Percentiles rank a stretch among this genome's conserved stretches.
Evolutionary conservation across 441 rosid genomes (phyloP).

Genomic region (Rhodomyrtus psidioides): DNA sequence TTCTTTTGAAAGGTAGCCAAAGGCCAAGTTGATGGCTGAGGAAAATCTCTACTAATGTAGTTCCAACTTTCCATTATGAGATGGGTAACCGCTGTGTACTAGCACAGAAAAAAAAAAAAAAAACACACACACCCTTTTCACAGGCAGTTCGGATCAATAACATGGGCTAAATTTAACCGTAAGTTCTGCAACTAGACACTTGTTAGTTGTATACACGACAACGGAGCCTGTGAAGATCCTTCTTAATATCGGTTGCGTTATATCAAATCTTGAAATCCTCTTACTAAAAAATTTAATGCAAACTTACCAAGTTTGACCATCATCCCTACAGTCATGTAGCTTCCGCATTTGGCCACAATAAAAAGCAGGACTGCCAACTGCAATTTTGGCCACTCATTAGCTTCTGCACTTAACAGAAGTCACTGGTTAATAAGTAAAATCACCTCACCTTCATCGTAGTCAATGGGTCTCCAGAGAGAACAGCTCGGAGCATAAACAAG

Average conservation of each 20-base stretch:
- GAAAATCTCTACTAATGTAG: too few relatives aligned
- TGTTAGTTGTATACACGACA: neutral
- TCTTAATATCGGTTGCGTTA: neutral
- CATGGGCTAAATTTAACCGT: neutral
- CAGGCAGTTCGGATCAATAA: neutral
- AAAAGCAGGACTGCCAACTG: constrained; percentile 40
- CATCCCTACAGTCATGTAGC: neutral
- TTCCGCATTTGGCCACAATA: constrained; percentile 5
- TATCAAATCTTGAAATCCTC: neutral
- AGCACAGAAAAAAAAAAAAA: neutral
- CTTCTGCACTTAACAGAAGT: neutral
- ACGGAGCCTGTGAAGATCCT: neutral
- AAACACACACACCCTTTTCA: neutral
- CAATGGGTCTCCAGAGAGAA: constrained; percentile 2
- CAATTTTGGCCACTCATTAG: neutral
- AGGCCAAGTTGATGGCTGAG: neutral
- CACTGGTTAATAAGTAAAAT: neutral
- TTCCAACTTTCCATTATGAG: too few relatives aligned
- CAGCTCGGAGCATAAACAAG: neutral
- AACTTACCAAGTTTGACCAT: constrained; percentile 1
- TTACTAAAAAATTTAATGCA: neutral
- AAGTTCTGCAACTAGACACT: neutral
- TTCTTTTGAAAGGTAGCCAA: neutral
- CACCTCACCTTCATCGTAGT: constrained; percentile 1
- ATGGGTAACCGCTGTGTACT: too few relatives aligned